Evolutionary conservation across 164 flowering plant genomes (phyloP).

Genomic region (Chloranthus sessilifolius): DNA sequence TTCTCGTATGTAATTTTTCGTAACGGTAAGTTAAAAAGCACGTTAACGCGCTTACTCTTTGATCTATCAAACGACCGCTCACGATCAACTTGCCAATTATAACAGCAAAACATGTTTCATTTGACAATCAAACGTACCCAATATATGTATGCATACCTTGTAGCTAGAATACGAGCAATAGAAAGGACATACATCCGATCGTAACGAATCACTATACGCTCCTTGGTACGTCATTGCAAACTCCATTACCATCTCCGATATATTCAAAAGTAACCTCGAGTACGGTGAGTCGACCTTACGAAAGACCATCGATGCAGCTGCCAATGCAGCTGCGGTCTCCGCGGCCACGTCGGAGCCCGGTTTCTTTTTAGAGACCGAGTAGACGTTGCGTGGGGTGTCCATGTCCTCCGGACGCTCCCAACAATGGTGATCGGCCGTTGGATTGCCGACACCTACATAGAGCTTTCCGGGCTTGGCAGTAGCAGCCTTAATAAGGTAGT

Average conservation of each 20-base stretch:
- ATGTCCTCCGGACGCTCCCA: constrained; percentile 95
- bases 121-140: too few species aligned
- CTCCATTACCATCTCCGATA: constrained; percentile 53
- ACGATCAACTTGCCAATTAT: too few species aligned
- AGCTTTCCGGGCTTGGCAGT: constrained; percentile 57
- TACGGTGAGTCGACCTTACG: constrained; percentile 44
- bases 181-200: constrained; percentile 69
- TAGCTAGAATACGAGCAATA: constrained; percentile 94
- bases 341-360: constrained; percentile 91
- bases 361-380: constrained; percentile 46
- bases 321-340: constrained; percentile 87
- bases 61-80: too few species aligned
- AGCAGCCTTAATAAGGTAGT: constrained; percentile 85
- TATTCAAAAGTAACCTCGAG: constrained; percentile 41
- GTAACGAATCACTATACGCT: constrained; percentile 73
- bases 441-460: constrained; percentile 84
- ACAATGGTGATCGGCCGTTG: constrained; percentile 74
- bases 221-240: constrained; percentile 65
- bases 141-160: too few species aligned
- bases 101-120: too few species aligned
- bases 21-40: too few species aligned
- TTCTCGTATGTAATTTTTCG: too few species aligned
- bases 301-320: constrained; percentile 80
- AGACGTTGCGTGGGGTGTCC: constrained; percentile 60
- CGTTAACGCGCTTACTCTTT: too few species aligned